Conservation (phyloP, 805 yeast genomes). For the Cyberlindnera xishuangbannaensis region DNA sequence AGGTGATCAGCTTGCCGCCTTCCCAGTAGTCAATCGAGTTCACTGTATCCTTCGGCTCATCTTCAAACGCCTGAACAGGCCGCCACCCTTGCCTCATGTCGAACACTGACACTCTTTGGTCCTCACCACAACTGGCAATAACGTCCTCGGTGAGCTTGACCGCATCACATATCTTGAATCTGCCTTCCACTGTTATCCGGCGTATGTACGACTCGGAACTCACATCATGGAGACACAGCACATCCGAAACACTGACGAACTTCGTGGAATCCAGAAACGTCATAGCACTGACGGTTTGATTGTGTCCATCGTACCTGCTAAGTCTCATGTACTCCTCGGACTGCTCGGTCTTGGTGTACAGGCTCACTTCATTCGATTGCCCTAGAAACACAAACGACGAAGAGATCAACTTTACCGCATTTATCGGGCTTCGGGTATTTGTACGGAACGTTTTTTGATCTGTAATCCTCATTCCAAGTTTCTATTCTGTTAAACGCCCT, state of each 20-base stretch:
- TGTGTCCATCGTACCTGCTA: slow-evolving; percentile 9
- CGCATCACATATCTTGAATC: slow-evolving; percentile 13
- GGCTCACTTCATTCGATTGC: slow-evolving; percentile 6
- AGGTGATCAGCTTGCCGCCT: neutral
- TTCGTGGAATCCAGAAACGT: slow-evolving; percentile 5
- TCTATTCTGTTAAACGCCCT: no score
- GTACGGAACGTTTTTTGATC: neutral
- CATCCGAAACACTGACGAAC: slow-evolving; percentile 15
- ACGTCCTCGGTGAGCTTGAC: slow-evolving; percentile 11
- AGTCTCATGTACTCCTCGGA: slow-evolving; percentile 1
- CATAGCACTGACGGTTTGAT: slow-evolving; percentile 8
- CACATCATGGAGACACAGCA: slow-evolving; percentile 13
- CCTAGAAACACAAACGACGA: slow-evolving; percentile 6
- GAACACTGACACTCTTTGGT: slow-evolving; percentile 7
- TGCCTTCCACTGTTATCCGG: slow-evolving; percentile 7
- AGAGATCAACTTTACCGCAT: slow-evolving; percentile 1
- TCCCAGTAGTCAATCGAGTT: slow-evolving; percentile 11
- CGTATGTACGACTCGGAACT: slow-evolving; percentile 4
- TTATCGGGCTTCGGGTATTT: neutral
- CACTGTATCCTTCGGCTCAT: slow-evolving; percentile 28
- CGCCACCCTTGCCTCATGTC: slow-evolving; percentile 15
- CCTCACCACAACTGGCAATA: slow-evolving; percentile 18
- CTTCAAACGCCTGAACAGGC: slow-evolving; percentile 32
- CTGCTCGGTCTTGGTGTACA: no score
- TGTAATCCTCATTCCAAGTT: neutral